Evolutionary conservation across 768 basidiomycete genomes (phyloP).

Genomic region (Tulasnella sp.): DNA sequence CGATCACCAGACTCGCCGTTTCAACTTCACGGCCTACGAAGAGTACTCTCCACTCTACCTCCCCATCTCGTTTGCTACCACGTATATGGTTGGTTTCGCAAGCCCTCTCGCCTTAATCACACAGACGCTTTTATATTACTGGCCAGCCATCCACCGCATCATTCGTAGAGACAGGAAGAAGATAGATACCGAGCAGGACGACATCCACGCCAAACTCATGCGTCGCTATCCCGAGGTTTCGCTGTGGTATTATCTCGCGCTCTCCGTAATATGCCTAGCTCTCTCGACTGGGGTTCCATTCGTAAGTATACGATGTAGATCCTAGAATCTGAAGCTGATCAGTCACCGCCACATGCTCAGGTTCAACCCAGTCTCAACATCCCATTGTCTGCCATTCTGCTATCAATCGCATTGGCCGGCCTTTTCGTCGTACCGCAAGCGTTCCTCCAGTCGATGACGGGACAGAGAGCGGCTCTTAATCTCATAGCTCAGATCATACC

Average conservation of each 20-base stretch:
- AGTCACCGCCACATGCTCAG: conserved; percentile 14
- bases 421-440: conserved; percentile 34
- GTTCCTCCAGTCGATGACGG: conserved; percentile 34
- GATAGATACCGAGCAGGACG: conserved; percentile 29
- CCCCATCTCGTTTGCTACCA: conserved; percentile 31
- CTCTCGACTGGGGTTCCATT: conserved; percentile 28
- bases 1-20: conserved; percentile 19
- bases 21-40: conserved; percentile 33
- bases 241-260: conserved; percentile 32
- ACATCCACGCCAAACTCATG: conserved; percentile 40
- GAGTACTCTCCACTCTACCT: conserved; percentile 38
- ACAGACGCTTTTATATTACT: conserved; percentile 35
- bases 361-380: conserved; percentile 46
- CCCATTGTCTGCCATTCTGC: conserved; percentile 32
- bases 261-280: conserved; percentile 27
- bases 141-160: conserved; percentile 24
- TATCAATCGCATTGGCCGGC: conserved; percentile 27
- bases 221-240: conserved; percentile 31
- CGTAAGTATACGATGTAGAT: conserved; percentile 18
- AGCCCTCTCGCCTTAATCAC: conserved; percentile 31
- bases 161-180: conserved; percentile 23
- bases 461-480: conserved; percentile 30
- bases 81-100: conserved; percentile 32
- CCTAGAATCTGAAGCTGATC: neutral
- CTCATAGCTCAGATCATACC: conserved; percentile 33